These are phyloP conservation scores for Sarocladiaceae sp. DNA, from an alignment of 2,329 filamentous ascomycete genomes.

Conservation along the genomic window DNA sequence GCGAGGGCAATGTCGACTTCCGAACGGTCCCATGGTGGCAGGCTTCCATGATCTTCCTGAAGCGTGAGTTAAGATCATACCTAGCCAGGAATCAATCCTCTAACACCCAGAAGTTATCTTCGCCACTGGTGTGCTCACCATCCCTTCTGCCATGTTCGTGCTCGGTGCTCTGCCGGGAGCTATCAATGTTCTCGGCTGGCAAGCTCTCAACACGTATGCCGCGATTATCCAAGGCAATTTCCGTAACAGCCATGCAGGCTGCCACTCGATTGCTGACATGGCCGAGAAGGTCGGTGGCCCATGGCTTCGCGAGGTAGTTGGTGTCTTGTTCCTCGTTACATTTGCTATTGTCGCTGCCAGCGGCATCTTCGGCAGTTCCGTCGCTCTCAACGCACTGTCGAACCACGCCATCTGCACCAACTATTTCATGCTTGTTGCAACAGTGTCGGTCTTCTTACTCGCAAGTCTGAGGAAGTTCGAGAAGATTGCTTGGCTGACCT, in stretches of 20 bases:
- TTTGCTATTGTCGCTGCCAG: slow-evolving; percentile 51
- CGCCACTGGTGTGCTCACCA: slow-evolving; percentile 35
- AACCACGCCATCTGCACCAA: slow-evolving; percentile 53
- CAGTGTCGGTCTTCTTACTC: slow-evolving; percentile 39
- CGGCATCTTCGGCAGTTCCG: slow-evolving; percentile 53
- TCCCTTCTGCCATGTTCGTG: slow-evolving; percentile 34
- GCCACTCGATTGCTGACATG: slow-evolving; percentile 47
- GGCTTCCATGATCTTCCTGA: slow-evolving; percentile 40
- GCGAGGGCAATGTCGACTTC: slow-evolving; percentile 36
- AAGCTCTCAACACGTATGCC: slow-evolving; percentile 32
- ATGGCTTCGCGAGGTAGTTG: slow-evolving; percentile 45
- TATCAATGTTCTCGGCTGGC: slow-evolving; percentile 35
- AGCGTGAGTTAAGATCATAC: slow-evolving; percentile 20
- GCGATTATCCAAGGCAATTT: slow-evolving; percentile 34
- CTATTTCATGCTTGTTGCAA: slow-evolving; percentile 48
- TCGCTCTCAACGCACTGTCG: slow-evolving; percentile 53
- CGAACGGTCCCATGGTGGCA: slow-evolving; percentile 41
- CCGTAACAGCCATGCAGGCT: slow-evolving; percentile 29
- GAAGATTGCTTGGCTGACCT: slow-evolving; percentile 54
- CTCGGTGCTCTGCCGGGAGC: slow-evolving; percentile 35
- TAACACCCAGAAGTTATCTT: slow-evolving; percentile 28
- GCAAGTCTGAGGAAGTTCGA: slow-evolving; percentile 51
- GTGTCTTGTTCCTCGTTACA: slow-evolving; percentile 49
- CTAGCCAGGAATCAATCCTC: background rate
- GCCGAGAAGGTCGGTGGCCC: slow-evolving; percentile 47